Percentiles rank a stretch among this genome's conserved stretches.
Evolutionary conservation across 1,284 basidiomycete species (phyloP).

Genomic region (Cryptococcus maquisensis): DNA sequence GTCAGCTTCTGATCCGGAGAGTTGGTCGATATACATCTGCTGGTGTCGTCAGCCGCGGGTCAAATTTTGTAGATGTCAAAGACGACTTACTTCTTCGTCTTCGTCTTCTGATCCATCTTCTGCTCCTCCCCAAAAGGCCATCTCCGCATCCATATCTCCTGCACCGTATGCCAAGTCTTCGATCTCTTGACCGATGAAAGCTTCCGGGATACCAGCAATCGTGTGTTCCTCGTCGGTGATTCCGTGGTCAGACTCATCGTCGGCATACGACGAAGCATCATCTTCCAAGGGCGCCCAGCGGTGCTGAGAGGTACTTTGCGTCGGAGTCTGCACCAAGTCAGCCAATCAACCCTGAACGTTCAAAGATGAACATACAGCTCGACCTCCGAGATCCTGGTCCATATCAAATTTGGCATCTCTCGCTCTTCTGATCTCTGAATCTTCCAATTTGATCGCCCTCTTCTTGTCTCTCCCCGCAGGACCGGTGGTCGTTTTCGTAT

Average conservation of each 20-base stretch:
- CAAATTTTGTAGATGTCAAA: neutral
- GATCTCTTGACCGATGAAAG: constrained; percentile 42
- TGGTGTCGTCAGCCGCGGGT: neutral
- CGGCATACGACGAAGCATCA: constrained; percentile 38
- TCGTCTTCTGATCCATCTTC: constrained; percentile 23
- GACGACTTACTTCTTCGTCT: constrained; percentile 31
- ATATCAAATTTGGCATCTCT: constrained; percentile 41
- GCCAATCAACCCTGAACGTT: neutral
- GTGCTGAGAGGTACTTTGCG: constrained; percentile 10
- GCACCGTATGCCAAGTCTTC: constrained; percentile 46
- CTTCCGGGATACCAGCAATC: constrained; percentile 32
- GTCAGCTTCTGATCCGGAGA: constrained; percentile 43
- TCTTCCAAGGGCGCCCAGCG: constrained; percentile 22
- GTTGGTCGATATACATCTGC: constrained; percentile 36
- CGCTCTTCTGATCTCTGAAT: constrained; percentile 34
- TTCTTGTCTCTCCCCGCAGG: constrained; percentile 37
- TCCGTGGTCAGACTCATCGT: constrained; percentile 41
- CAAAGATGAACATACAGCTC: constrained; percentile 2
- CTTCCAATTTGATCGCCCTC: constrained; percentile 34
- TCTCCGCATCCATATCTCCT: constrained; percentile 24
- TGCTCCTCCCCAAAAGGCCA: constrained; percentile 8
- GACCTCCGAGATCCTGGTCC: constrained; percentile 8
- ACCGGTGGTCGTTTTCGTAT: constrained; percentile 16
- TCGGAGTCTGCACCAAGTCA: constrained; percentile 9
- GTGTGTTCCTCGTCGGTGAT: constrained; percentile 30